These are phyloP conservation scores for Phytophthora ohioensis DNA, from an alignment of 352 stramenopile genomes.

Conservation along the genomic window DNA sequence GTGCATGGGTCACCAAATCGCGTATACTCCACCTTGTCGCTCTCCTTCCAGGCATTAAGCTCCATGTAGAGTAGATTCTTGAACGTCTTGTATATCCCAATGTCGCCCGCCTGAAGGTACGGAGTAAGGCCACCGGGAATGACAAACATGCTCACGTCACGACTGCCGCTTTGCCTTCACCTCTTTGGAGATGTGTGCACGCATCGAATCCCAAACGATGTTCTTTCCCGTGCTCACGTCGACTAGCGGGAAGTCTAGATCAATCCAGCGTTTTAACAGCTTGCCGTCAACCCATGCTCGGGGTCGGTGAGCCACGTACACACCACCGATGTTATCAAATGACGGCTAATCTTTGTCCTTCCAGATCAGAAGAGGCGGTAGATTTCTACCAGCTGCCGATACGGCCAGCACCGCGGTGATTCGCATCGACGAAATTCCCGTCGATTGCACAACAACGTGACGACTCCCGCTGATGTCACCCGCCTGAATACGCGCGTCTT, in stretches of 20 bases:
- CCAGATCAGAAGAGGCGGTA: not conserved
- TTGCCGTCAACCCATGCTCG: too few species aligned
- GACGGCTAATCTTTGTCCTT: not conserved
- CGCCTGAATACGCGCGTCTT: not conserved
- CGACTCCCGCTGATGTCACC: not conserved
- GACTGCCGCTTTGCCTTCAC: not conserved
- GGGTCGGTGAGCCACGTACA: too few species aligned
- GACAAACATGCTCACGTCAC: not conserved
- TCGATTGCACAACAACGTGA: not conserved
- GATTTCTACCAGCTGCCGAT: not conserved
- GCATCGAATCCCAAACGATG: not conserved
- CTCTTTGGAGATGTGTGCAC: not conserved
- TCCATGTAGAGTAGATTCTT: not conserved
- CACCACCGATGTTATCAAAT: not conserved
- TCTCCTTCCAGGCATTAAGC: not conserved
- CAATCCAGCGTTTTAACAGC: not conserved
- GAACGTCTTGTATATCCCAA: not conserved
- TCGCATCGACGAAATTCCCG: not conserved
- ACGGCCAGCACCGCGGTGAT: not conserved
- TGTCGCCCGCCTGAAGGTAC: not conserved
- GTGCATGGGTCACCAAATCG: too few species aligned
- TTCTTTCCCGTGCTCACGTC: not conserved
- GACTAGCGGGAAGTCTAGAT: not conserved
- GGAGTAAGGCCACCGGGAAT: not conserved
- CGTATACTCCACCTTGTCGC: not conserved